Evolutionary conservation across 371 early-diverging fungal species (phyloP).

Genomic region (Furculomyces boomerangus): DNA sequence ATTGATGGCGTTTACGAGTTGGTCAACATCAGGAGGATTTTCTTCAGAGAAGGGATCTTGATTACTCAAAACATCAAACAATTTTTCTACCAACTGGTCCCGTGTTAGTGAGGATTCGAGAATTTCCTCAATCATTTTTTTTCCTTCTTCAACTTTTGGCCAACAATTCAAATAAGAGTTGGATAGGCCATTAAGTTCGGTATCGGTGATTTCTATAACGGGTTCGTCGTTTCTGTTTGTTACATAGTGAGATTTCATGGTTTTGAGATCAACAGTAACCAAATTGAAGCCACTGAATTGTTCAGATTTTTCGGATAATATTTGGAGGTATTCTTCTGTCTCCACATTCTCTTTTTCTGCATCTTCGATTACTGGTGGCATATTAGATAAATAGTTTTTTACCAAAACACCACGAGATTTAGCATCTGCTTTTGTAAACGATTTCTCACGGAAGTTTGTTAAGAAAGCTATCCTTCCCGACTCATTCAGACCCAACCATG

Average conservation of each 20-base stretch:
- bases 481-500: constrained; percentile 15
- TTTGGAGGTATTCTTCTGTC: constrained; percentile 10
- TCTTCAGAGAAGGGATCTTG: not conserved
- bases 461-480: constrained; percentile 11
- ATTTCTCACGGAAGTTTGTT: constrained; percentile 14
- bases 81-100: not conserved
- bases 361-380: not conserved
- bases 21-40: not conserved
- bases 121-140: not conserved
- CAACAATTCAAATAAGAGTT: constrained; percentile 2
- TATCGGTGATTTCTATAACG: not conserved
- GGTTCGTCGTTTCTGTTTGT: not conserved
- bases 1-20: not conserved
- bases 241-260: not conserved
- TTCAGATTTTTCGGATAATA: constrained; percentile 2
- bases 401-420: constrained; percentile 19
- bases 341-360: not conserved
- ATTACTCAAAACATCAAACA: not conserved
- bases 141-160: constrained; percentile 5
- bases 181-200: not conserved
- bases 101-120: not conserved
- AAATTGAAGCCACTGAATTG: constrained; percentile 6
- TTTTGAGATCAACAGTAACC: not conserved
- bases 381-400: constrained; percentile 3
- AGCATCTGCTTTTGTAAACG: constrained; percentile 1